phyloP scores from a whole-genome alignment of 257 asterid genomes.

The Phtheirospermum japonicum region DNA sequence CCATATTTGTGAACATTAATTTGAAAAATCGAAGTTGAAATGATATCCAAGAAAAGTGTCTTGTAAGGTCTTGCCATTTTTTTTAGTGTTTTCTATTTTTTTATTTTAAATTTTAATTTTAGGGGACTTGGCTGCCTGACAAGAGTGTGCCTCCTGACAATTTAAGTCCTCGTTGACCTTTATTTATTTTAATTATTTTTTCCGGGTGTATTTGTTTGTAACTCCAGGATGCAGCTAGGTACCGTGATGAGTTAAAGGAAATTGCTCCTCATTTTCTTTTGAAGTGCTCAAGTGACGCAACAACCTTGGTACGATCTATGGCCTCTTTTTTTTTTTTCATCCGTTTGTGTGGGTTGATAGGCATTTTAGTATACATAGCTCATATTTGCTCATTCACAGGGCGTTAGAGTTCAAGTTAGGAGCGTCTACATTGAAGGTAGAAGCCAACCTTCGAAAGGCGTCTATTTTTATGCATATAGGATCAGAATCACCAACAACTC shows the following conservation, averaged over 20 bases:
- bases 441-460: slow-evolving; percentile 81
- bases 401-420: slow-evolving; percentile 82
- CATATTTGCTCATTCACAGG: slow-evolving; percentile 41
- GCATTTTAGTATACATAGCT: not conserved
- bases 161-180: not conserved
- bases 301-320: slow-evolving; percentile 58
- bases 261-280: slow-evolving; percentile 71
- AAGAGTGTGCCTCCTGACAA: not conserved
- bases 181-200: not conserved
- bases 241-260: slow-evolving; percentile 64
- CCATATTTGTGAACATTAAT: too few relatives aligned
- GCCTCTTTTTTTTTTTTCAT: too few relatives aligned
- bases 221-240: slow-evolving; percentile 66
- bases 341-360: not conserved
- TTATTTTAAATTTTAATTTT: too few relatives aligned
- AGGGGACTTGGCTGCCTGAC: too few relatives aligned
- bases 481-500: slow-evolving; percentile 82
- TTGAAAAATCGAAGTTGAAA: not conserved
- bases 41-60: too few relatives aligned
- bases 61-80: too few relatives aligned
- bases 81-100: too few relatives aligned
- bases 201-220: not conserved
- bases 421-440: slow-evolving; percentile 75
- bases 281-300: slow-evolving; percentile 81
- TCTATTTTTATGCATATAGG: slow-evolving; percentile 76